Percentiles rank a stretch among this genome's conserved stretches.
Conservation (phyloP, 73 alveolate species). For the Halteria grandinella region DNA sequence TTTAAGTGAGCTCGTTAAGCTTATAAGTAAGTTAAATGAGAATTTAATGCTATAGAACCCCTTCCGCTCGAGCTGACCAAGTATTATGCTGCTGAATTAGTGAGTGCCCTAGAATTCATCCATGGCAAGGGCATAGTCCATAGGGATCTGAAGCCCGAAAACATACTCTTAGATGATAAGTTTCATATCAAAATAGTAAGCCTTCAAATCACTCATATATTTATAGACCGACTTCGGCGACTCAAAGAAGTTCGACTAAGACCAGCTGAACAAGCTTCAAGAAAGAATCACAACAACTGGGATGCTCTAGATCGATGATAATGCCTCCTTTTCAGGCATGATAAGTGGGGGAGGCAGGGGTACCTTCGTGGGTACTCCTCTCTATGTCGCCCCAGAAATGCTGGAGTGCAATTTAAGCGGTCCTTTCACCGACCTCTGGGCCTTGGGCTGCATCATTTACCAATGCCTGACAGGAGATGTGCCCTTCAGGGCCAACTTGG, state of each 20-base stretch:
- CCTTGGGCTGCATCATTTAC: slow-evolving; percentile 93
- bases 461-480: slow-evolving; percentile 88
- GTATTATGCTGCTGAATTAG: slow-evolving; percentile 84
- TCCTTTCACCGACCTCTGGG: slow-evolving; percentile 95
- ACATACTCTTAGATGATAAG: slow-evolving; percentile 51
- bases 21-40: no score
- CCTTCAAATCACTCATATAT: not conserved
- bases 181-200: slow-evolving; percentile 53
- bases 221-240: slow-evolving; percentile 61
- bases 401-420: slow-evolving; percentile 66
- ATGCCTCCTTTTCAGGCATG: not conserved
- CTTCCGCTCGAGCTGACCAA: slow-evolving; percentile 75
- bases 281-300: no score
- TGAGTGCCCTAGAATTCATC: slow-evolving; percentile 31
- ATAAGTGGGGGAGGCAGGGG: not conserved
- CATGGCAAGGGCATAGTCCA: slow-evolving; percentile 37
- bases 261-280: slow-evolving; percentile 12
- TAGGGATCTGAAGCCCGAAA: slow-evolving; percentile 48
- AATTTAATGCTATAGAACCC: slow-evolving; percentile 13
- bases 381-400: slow-evolving; percentile 66
- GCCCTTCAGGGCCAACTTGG: slow-evolving; percentile 88
- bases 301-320: not conserved
- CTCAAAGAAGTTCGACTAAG: slow-evolving; percentile 23
- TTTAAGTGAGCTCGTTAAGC: no score
- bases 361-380: slow-evolving; percentile 64